These are phyloP conservation scores for Fraxinus velutina DNA, from an alignment of 305 asterid genomes.

Conservation along the genomic window DNA sequence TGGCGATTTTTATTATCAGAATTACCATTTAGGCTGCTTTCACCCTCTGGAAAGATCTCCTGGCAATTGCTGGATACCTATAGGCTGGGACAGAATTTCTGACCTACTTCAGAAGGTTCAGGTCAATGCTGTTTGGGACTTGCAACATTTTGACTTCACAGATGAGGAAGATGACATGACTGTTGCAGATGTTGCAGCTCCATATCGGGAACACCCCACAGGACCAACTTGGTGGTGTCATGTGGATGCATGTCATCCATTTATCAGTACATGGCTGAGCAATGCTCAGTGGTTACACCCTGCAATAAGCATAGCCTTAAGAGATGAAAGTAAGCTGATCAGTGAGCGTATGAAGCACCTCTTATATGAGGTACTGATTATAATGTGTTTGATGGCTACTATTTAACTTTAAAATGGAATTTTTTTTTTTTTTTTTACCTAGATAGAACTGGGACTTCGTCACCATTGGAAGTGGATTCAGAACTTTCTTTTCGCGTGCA, in stretches of 20 bases:
- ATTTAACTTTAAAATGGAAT: background rate
- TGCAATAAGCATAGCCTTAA: conserved; percentile 51
- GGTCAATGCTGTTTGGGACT: conserved; percentile 41
- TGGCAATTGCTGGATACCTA: conserved; percentile 50
- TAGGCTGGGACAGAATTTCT: conserved; percentile 55
- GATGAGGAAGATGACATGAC: conserved; percentile 46
- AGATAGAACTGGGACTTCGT: background rate
- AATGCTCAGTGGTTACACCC: conserved; percentile 56
- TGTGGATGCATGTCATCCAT: conserved; percentile 46
- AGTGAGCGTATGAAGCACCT: conserved; percentile 65
- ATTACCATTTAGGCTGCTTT: conserved; percentile 22
- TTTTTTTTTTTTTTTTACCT: background rate
- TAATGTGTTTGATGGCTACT: background rate
- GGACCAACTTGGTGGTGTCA: conserved; percentile 69
- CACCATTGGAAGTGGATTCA: background rate
- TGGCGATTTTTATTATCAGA: conserved; percentile 18
- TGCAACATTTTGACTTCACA: conserved; percentile 32
- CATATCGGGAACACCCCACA: conserved; percentile 49
- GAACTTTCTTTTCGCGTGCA: background rate
- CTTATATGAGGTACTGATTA: conserved; percentile 45
- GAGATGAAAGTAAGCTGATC: conserved; percentile 53
- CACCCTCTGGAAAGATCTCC: conserved; percentile 29
- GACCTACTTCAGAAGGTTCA: conserved; percentile 43
- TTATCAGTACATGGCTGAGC: conserved; percentile 42
- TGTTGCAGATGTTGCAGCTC: conserved; percentile 56